Evolutionary conservation across 2,329 filamentous ascomycete species (phyloP), one percentile per base, ranked within the genome.

Genomic region (Drechmeria coniospora): DNA sequence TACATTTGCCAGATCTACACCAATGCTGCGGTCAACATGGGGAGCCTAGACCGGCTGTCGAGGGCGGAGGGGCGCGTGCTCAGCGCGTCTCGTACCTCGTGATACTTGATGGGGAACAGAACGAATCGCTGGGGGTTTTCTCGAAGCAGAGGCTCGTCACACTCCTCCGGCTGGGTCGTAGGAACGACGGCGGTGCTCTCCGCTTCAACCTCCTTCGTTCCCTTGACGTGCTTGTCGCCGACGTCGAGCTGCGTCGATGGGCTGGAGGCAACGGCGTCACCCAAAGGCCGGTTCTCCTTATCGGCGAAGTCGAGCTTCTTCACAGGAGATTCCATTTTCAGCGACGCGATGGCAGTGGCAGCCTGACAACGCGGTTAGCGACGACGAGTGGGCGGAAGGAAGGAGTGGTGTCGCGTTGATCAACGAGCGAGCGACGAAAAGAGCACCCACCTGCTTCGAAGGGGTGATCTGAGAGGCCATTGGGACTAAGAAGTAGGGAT

Each of bases 1-100:
- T 98, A 98, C 87, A 95, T 95, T 60, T 95, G 87, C 90, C 90
- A 98, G 58, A 94, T 92, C 86, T 94, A 39, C 35, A 29, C 27
- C 34, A 36, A 28, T 36, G 25, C 35, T 31, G 36, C 31, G 32
- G 51, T 68, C 50, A 66, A 58, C 45, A n/a, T n/a, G n/a, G n/a
- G n/a, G n/a, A n/a, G n/a, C n/a, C n/a, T n/a, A n/a, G n/a, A n/a
- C n/a, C n/a, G n/a, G n/a, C n/a, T n/a, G n/a, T n/a, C n/a, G n/a
- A n/a, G n/a, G n/a, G n/a, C n/a, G n/a, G n/a, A n/a, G n/a, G n/a
- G n/a, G n/a, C n/a, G n/a, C n/a, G n/a, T n/a, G n/a, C n/a, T n/a
- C n/a, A n/a, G n/a, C n/a, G 56, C 56, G 60, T 60, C 42, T 69
- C 82, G 59, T 61, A 94, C 87, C 78, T 95, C 87, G 49, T 95